Conservation (phyloP, 2,329 filamentous ascomycete species). For the Moelleriella libera region DNA sequence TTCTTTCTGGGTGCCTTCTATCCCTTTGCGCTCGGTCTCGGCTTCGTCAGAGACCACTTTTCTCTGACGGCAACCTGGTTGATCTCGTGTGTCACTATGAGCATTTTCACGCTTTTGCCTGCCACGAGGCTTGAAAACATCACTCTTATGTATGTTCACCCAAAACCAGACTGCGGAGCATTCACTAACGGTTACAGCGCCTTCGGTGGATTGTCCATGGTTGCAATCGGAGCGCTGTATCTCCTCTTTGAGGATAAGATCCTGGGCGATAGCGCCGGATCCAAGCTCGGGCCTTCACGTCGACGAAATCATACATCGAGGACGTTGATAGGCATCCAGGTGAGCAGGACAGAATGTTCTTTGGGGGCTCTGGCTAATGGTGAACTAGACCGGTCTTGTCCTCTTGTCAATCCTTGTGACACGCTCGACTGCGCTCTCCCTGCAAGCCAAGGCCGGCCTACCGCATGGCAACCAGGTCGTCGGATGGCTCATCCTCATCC, state of each 20-base stretch:
- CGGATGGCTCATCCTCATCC: conserved; percentile 66
- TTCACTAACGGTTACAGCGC: conserved; percentile 32
- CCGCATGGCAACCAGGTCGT: conserved; percentile 78
- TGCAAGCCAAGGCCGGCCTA: conserved; percentile 74
- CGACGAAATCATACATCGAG: conserved; percentile 14
- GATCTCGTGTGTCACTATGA: conserved; percentile 68
- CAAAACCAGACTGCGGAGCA: not conserved
- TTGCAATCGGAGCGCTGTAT: conserved; percentile 60
- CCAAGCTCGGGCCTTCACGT: conserved; percentile 7
- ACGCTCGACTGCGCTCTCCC: conserved; percentile 65
- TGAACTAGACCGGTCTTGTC: conserved; percentile 54
- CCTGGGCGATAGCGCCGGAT: conserved; percentile 22
- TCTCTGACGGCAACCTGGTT: conserved; percentile 58
- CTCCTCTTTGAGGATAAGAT: conserved; percentile 61
- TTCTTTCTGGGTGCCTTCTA: conserved; percentile 67
- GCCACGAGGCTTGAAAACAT: conserved; percentile 75
- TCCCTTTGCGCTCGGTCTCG: conserved; percentile 59
- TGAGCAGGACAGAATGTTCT: conserved; percentile 16
- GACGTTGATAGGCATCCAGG: conserved; percentile 51
- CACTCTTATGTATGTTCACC: conserved; percentile 49
- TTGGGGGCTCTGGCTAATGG: not conserved
- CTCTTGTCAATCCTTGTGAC: conserved; percentile 76
- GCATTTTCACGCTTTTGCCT: conserved; percentile 75
- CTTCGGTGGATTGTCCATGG: conserved; percentile 66
- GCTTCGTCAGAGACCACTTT: conserved; percentile 55